phyloP scores from a whole-genome alignment of 768 basidiomycete genomes.

The Naganishia randhawae region DNA sequence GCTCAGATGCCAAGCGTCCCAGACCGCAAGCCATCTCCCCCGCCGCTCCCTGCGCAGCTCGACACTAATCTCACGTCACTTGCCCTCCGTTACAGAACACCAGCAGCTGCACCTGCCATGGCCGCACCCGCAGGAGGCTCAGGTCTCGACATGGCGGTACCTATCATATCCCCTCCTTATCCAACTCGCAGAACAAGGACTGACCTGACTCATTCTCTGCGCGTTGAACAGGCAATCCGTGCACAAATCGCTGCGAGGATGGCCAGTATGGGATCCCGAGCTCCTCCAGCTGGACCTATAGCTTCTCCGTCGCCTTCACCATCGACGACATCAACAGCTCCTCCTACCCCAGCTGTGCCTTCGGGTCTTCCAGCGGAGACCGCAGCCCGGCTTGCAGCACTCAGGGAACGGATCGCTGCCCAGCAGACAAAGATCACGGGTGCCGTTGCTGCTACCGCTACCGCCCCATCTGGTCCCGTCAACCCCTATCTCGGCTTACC shows the following conservation, averaged over 20 bases:
- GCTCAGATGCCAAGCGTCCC: conserved; percentile 39
- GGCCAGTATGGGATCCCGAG: conserved; percentile 22
- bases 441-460: conserved; percentile 54
- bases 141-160: conserved; percentile 41
- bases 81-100: neutral
- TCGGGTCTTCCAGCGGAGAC: conserved; percentile 58
- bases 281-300: conserved; percentile 34
- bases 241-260: conserved; percentile 46
- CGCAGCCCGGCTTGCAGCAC: conserved; percentile 71
- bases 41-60: neutral
- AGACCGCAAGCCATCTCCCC: conserved; percentile 20
- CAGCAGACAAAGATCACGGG: conserved; percentile 61
- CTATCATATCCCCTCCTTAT: neutral
- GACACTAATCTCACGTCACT: neutral
- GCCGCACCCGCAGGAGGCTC: conserved; percentile 11
- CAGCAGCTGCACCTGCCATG: conserved; percentile 5
- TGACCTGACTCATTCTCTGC: neutral
- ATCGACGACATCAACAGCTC: conserved; percentile 51
- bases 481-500: neutral
- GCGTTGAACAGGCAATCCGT: conserved; percentile 37
- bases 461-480: neutral
- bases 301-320: conserved; percentile 51
- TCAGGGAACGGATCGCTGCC: conserved; percentile 76
- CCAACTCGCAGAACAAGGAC: neutral
- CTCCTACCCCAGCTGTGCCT: conserved; percentile 56